phyloP scores from a whole-genome alignment of 768 basidiomycete genomes.

The Phylloporus arenicola region DNA sequence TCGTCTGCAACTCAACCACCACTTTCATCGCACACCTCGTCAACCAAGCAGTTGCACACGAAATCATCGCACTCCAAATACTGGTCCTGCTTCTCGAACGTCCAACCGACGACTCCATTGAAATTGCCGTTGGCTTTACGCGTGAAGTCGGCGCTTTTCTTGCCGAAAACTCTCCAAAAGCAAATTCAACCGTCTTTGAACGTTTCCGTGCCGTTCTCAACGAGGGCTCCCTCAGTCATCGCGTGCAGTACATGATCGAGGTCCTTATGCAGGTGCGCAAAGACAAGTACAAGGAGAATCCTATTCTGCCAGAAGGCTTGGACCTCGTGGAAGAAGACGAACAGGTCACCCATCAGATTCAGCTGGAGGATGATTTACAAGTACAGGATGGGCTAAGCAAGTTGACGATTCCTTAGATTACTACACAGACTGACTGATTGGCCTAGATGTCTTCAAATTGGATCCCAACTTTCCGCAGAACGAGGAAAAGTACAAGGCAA shows the following conservation, averaged over 20 bases:
- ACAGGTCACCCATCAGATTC: slow-evolving; percentile 91
- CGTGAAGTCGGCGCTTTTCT: slow-evolving; percentile 96
- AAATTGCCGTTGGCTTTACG: slow-evolving; percentile 97
- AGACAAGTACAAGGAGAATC: slow-evolving; percentile 99
- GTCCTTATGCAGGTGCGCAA: slow-evolving; percentile 98
- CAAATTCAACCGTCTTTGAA: slow-evolving; percentile 91
- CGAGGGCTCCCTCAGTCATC: slow-evolving; percentile 90
- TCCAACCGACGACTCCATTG: slow-evolving; percentile 96
- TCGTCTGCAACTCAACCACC: slow-evolving; percentile 88
- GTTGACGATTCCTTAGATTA: slow-evolving; percentile 28
- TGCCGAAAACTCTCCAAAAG: slow-evolving; percentile 88
- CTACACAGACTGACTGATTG: slow-evolving; percentile 7
- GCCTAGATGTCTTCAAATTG: slow-evolving; percentile 87
- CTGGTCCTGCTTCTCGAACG: slow-evolving; percentile 92
- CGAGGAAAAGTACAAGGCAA: slow-evolving; percentile 88
- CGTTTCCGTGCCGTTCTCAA: slow-evolving; percentile 96
- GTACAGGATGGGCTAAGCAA: slow-evolving; percentile 91
- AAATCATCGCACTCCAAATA: slow-evolving; percentile 91
- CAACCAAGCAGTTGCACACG: slow-evolving; percentile 90
- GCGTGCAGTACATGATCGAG: slow-evolving; percentile 99
- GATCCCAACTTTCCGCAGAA: slow-evolving; percentile 86
- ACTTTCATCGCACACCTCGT: slow-evolving; percentile 89
- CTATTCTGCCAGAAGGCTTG: slow-evolving; percentile 86
- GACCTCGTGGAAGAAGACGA: slow-evolving; percentile 98
- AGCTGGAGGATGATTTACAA: slow-evolving; percentile 88